A percentile compares a stretch with the other conserved stretches of the same genome.
These are phyloP conservation scores for Chalciporus pseudorubinellus DNA, from an alignment of 768 basidiomycete genomes.

Conservation along the genomic window DNA sequence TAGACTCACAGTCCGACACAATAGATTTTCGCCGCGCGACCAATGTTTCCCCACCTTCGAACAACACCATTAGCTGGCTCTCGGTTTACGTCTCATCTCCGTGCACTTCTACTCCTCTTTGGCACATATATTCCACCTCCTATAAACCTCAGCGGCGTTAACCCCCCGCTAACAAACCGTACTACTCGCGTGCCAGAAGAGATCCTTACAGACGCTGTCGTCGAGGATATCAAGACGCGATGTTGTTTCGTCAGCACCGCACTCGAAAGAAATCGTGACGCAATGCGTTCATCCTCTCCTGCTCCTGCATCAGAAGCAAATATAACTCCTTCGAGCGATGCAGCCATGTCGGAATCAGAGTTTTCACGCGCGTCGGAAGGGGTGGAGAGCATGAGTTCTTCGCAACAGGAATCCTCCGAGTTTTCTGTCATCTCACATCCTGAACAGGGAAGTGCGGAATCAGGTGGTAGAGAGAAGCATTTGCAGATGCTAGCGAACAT, in stretches of 20 bases:
- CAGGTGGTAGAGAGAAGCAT: constrained; percentile 22
- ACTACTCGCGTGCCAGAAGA: constrained; percentile 72
- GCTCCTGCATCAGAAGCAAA: constrained; percentile 38
- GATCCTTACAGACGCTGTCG: constrained; percentile 72
- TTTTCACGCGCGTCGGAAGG: constrained; percentile 54
- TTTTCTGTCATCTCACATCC: constrained; percentile 54
- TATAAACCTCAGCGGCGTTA: constrained; percentile 61
- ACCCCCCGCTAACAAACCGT: constrained; percentile 59
- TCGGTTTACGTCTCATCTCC: constrained; percentile 74
- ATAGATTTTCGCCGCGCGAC: constrained; percentile 90
- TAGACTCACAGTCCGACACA: constrained; percentile 1
- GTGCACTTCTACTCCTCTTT: constrained; percentile 77
- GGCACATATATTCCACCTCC: constrained; percentile 86
- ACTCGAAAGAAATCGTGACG: constrained; percentile 39
- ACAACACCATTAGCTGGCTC: constrained; percentile 89
- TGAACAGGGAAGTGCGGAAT: constrained; percentile 28
- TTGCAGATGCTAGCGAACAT: constrained; percentile 66
- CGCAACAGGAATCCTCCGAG: constrained; percentile 48
- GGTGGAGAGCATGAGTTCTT: constrained; percentile 47
- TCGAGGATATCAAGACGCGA: constrained; percentile 89
- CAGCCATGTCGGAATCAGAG: constrained; percentile 65
- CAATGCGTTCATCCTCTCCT: constrained; percentile 34
- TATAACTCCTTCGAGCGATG: constrained; percentile 48
- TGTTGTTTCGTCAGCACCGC: constrained; percentile 82
- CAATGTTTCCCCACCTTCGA: constrained; percentile 76